These are phyloP conservation scores for Elsinoe necatrix DNA, from an alignment of 2,329 filamentous ascomycete species.

Conservation along the genomic window DNA sequence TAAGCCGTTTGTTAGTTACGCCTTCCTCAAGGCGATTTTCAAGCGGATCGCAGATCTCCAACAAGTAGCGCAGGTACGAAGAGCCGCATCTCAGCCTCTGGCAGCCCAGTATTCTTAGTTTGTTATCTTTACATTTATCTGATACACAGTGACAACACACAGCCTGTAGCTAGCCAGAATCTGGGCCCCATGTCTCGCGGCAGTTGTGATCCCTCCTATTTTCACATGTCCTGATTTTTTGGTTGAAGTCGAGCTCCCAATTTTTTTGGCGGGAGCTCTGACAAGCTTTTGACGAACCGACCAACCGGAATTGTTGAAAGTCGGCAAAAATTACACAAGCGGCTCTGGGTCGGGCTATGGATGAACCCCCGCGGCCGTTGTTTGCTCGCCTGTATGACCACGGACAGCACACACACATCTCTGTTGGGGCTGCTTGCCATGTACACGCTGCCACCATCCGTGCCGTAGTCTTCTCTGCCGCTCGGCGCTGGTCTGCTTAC, in stretches of 20 bases:
- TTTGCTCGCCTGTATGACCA: too few relatives aligned
- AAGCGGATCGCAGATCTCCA: conserved; percentile 3
- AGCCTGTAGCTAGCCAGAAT: neutral
- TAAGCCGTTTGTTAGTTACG: conserved; percentile 13
- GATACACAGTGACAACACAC: conserved; percentile 4
- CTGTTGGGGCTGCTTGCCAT: neutral
- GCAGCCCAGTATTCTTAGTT: neutral
- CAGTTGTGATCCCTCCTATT: neutral
- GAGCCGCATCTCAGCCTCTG: conserved; percentile 11
- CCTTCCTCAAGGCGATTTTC: conserved; percentile 8
- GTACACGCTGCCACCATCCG: neutral
- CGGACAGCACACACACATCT: neutral
- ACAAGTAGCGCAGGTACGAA: conserved; percentile 11
- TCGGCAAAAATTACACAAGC: conserved; percentile 5
- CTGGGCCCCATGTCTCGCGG: neutral
- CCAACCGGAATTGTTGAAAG: neutral
- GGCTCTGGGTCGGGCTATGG: neutral
- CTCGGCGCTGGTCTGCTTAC: neutral
- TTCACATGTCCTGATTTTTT: neutral
- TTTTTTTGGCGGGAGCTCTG: conserved; percentile 10
- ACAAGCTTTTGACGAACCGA: conserved; percentile 5
- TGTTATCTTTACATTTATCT: conserved; percentile 7
- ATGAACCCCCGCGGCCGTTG: neutral
- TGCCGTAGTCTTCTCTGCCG: neutral
- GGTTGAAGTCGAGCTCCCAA: conserved; percentile 12